Conservation (phyloP, 2,329 filamentous ascomycete genomes). For the Penicillium sp. region DNA sequence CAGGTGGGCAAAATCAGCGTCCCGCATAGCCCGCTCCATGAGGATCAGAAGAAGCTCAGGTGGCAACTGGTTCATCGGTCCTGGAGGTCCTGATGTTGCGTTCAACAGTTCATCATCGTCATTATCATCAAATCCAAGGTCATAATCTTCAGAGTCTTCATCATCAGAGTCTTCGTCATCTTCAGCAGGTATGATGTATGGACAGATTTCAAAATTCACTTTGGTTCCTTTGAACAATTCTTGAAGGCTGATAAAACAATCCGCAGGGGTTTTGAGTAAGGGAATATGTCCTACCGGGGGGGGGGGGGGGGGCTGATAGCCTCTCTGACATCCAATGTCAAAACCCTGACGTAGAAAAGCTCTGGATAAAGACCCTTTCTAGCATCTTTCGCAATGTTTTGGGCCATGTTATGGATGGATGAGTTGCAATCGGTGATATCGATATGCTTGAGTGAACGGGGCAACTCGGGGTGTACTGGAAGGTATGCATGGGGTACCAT, state of each 20-base stretch:
- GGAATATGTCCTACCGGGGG: conserved; percentile 19
- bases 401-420: background rate
- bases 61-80: background rate
- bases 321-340: background rate
- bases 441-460: background rate
- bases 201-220: conserved; percentile 17
- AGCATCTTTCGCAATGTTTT: background rate
- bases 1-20: conserved; percentile 11
- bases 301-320: conserved; percentile 9
- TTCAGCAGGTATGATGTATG: background rate
- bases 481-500: background rate
- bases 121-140: background rate
- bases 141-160: conserved; percentile 1
- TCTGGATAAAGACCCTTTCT: background rate
- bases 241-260: conserved; percentile 15
- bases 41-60: background rate
- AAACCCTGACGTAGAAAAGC: background rate
- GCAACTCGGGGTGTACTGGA: background rate
- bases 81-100: background rate
- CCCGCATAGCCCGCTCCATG: conserved; percentile 8
- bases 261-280: conserved; percentile 12
- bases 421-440: background rate
- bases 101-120: too few relatives aligned
- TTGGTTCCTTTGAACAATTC: conserved; percentile 19
- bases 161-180: background rate